Evolutionary conservation across 78 protist genomes (phyloP), one percentile per base, ranked within the genome.

Genomic region (Cavenderia fasciculata): DNA sequence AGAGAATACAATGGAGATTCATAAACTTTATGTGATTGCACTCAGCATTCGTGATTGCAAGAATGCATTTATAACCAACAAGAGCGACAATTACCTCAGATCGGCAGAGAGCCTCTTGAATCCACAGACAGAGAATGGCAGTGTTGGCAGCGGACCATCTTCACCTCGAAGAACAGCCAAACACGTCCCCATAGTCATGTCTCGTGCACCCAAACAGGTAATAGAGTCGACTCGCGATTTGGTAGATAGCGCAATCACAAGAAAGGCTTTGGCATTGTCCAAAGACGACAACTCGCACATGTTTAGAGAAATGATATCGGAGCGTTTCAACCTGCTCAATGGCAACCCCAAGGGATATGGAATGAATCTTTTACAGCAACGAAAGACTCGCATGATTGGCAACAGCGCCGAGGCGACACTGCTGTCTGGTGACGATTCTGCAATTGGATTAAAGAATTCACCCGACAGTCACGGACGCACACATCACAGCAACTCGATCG

Each of bases 11-110:
- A 21, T 46, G 6, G 72, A 82, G 2, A 34, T 82, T 61, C 90
- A 82, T 31, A 82, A 82, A 19, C 49, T 82, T 2, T 82, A 62
- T 82, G 74, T 82, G 6, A 56, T 82, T 51, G 90, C 77, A 11
- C 54, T 82, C 0, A 61, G 90, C 68, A 82, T 82, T n/a, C 76
- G 90, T 57, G 90, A 82, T 31, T 66, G 79, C 1, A 56, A 66
- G 63, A 82, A 82, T 44, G 49, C 74, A 21, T 82, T 82, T 69
- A 34, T 38, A n/a, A 49, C 41, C 8, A 25, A 82, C 25, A 41
- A 82, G 25, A 68, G 90, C 44, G 90, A 82, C 49, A 41, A 65
- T 21, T 52, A 62, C 0, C 47, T 78, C 2, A 78, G 52, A 49
- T 27, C 14, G 62, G 36, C 11, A 7, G 62, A 40, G 4, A 41